Evolutionary conservation across 164 flowering plant species (phyloP), one percentile per base, ranked within the genome.

Genomic region (Nymphaea colorata): DNA sequence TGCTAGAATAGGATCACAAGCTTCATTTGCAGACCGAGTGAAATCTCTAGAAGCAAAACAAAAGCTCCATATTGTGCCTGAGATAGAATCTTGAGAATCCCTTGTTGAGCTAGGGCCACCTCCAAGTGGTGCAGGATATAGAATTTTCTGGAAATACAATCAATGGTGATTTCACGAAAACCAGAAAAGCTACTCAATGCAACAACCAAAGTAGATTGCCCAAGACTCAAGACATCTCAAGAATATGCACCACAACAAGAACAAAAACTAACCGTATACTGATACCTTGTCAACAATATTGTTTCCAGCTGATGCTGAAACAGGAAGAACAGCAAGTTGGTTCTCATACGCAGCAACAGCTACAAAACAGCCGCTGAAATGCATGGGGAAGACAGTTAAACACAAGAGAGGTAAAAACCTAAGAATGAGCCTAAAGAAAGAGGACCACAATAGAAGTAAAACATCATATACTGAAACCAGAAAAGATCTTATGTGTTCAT

Each of bases 41-140:
- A 55, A 51, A 71, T 82, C 82, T 66, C 80, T 79, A 53, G 96
- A 83, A 71, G 91, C 78, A 76, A 91, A 91, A 79, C 97, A 91
- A 91, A 91, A 88, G 82, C 97, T 90, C 99, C 99, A 94, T 69
- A 94, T 94, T 57, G 96, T 85, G 68, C 98, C 99, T 76, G 69
- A 66, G 61, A 87, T 78, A 72, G 75, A 66, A 66, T 74, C 76
- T 41, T 77, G 78, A 43, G 74, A 16, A 55, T 73, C 85, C 69
- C 74, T 69, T 36, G 71, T 59, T 62, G 67, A 53, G 62, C 44
- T 70, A 57, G 75, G 51, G 66, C 73, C 80, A 41, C 72, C 85
- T 76, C 85, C 84, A 67, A 66, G 78, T 73, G 84, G 92, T 73
- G 89, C 72, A 65, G 96, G 93, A 79, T 81, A 87, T 61, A 71